phyloP scores from a whole-genome alignment of 2,329 filamentous ascomycete genomes.

The Tetracladium maxilliforme region DNA sequence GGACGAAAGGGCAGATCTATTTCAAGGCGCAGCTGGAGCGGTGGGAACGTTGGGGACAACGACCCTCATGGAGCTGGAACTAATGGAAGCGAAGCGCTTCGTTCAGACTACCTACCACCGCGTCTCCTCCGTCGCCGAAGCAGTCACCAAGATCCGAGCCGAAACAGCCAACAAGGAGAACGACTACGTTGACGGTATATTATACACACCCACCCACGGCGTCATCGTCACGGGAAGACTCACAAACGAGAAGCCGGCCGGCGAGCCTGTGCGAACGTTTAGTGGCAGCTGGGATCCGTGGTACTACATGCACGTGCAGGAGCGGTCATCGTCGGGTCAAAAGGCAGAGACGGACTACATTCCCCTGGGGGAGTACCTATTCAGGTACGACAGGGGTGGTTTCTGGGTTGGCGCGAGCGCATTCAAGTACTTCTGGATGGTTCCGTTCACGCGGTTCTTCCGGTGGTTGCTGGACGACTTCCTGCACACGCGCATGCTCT shows the following conservation, averaged over 20 bases:
- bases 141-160: conserved; percentile 24
- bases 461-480: conserved; percentile 44
- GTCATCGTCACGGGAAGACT: conserved; percentile 38
- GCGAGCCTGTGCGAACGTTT: conserved; percentile 23
- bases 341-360: conserved; percentile 19
- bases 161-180: conserved; percentile 10
- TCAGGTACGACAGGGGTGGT: conserved; percentile 47
- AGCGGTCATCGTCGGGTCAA: conserved; percentile 8
- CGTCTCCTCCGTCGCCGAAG: conserved; percentile 22
- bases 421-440: conserved; percentile 39
- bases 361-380: conserved; percentile 36
- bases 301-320: conserved; percentile 48
- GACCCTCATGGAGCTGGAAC: conserved; percentile 41
- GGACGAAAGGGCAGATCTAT: conserved; percentile 34
- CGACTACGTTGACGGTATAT: conserved; percentile 49
- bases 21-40: conserved; percentile 40
- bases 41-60: conserved; percentile 46
- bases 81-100: conserved; percentile 34
- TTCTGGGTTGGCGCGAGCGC: conserved; percentile 50
- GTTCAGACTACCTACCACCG: conserved; percentile 40
- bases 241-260: conserved; percentile 16
- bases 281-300: conserved; percentile 40
- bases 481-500: conserved; percentile 46
- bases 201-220: conserved; percentile 30
- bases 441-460: conserved; percentile 43